These are phyloP conservation scores for Nyctanthes arbortristis DNA, from an alignment of 257 asterid genomes.

Conservation along the genomic window DNA sequence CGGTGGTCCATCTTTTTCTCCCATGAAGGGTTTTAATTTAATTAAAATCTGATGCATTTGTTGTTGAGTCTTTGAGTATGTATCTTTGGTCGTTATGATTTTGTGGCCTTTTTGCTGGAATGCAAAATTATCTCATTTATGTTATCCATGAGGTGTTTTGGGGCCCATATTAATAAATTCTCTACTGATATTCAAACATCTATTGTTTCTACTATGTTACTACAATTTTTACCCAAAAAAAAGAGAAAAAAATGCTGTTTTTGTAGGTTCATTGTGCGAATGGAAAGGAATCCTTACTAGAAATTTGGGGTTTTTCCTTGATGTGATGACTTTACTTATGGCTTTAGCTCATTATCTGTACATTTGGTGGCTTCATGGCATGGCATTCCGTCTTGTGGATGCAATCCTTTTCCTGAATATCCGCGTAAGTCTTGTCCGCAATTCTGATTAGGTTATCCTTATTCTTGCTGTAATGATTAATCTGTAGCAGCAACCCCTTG, in stretches of 20 bases:
- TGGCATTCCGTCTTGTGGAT: slow-evolving; percentile 91
- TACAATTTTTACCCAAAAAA: not conserved
- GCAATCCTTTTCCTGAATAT: slow-evolving; percentile 87
- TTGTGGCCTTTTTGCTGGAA: not conserved
- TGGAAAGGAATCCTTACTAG: slow-evolving; percentile 80
- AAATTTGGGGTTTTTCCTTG: slow-evolving; percentile 83
- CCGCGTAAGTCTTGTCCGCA: slow-evolving; percentile 56
- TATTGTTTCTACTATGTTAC: not conserved
- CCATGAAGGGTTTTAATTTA: not conserved
- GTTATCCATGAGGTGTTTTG: not conserved
- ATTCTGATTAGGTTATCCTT: slow-evolving; percentile 2
- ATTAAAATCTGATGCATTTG: not conserved
- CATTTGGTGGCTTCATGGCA: slow-evolving; percentile 99
- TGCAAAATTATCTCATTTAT: not conserved
- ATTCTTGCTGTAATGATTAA: slow-evolving; percentile 12
- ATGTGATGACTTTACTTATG: slow-evolving; percentile 86
- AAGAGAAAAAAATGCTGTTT: slow-evolving; percentile 1
- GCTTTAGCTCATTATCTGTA: slow-evolving; percentile 85
- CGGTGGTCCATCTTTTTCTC: not conserved
- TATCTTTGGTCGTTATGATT: not conserved
- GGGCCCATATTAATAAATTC: slow-evolving; percentile 7
- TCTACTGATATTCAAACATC: not conserved
- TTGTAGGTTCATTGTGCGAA: slow-evolving; percentile 80
- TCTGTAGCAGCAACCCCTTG: slow-evolving; percentile 12
- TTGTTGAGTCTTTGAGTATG: not conserved